These are phyloP conservation scores for Ustilago vetiveriae DNA, from an alignment of 1,284 basidiomycete species.

Conservation along the genomic window DNA sequence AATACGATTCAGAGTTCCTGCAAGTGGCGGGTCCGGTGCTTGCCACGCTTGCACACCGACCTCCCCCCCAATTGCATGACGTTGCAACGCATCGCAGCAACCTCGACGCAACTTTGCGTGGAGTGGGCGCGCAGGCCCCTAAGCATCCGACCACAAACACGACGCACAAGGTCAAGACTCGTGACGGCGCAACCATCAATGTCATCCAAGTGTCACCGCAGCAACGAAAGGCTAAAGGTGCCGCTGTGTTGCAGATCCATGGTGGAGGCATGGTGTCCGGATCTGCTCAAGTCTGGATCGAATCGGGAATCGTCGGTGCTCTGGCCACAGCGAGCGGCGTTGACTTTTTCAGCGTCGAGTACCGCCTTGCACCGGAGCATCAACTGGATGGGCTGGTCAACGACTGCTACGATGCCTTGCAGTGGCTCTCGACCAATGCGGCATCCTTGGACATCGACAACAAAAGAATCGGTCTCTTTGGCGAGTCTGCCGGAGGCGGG, in stretches of 20 bases:
- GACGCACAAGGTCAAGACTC: conserved; percentile 23
- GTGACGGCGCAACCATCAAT: conserved; percentile 24
- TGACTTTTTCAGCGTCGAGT: conserved; percentile 21
- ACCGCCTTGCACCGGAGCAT: conserved; percentile 28
- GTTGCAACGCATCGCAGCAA: conserved; percentile 8
- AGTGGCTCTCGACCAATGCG: conserved; percentile 26
- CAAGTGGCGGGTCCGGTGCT: conserved; percentile 16
- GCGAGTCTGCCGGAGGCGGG: conserved; percentile 35
- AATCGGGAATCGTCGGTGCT: neutral
- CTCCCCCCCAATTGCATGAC: conserved; percentile 8
- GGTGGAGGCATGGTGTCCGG: conserved; percentile 32
- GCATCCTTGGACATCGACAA: conserved; percentile 18
- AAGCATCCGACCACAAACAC: conserved; percentile 9
- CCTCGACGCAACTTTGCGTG: neutral
- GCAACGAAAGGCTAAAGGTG: conserved; percentile 10
- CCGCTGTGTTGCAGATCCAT: conserved; percentile 24
- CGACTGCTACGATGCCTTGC: conserved; percentile 30
- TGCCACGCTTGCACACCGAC: conserved; percentile 6
- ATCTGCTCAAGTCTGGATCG: conserved; percentile 10
- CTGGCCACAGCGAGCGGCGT: conserved; percentile 4
- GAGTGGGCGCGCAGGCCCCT: neutral
- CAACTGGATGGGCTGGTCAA: conserved; percentile 22
- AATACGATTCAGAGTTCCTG: conserved; percentile 16
- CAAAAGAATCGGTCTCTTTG: conserved; percentile 21
- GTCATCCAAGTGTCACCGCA: conserved; percentile 22